Evolutionary conservation across 805 yeast genomes (phyloP), one percentile per base, ranked within the genome.

Genomic region (Teunomyces panamensis): DNA sequence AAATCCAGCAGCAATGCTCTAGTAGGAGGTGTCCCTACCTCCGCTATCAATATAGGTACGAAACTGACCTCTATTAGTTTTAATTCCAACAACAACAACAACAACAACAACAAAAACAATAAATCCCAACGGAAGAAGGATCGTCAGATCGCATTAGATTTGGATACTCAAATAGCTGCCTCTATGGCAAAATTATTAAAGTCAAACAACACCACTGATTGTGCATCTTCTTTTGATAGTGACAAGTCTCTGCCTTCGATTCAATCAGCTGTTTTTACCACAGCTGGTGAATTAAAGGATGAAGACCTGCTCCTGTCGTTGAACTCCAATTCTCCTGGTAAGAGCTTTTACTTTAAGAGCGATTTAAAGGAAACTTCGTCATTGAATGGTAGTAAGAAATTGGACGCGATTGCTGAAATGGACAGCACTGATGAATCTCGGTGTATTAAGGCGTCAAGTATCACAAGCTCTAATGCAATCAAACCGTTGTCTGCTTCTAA

Each of bases 141-240:
- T 39, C 44, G 44, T 33, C 17, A 34, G 27, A 37, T 39, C 43
- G 35, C 32, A 30, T 50, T 52, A 27, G 64, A 62, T 44, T 52
- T 62, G 43, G 76, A 72, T 47, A 54, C 74, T 36, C 80, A 75
- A 45, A 74, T 77, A 37, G 77, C 74, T 20, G 71, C 68, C n/a
- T 68, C 75, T 30, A 67, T 74, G 73, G 80, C 81, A 2, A 63
- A 59, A 43, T 63, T 77, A 17, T 56, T 70, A 50, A 48, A 45
- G 39, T 28, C 43, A 16, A 41, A 35, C 33, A 37, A 53, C 9
- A 24, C 44, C 6, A 33, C 46, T 10, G 44, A 24, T 11, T 20
- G 30, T 16, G 37, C 46, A 26, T 73, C 78, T 3, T 73, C 79
- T 1, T 46, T 68, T 4, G 79, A 74, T 27, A 70, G 77, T 53